Evolutionary conservation across 768 basidiomycete species (phyloP), one percentile per base, ranked within the genome.

Genomic region (Boletus subcaerulescens): DNA sequence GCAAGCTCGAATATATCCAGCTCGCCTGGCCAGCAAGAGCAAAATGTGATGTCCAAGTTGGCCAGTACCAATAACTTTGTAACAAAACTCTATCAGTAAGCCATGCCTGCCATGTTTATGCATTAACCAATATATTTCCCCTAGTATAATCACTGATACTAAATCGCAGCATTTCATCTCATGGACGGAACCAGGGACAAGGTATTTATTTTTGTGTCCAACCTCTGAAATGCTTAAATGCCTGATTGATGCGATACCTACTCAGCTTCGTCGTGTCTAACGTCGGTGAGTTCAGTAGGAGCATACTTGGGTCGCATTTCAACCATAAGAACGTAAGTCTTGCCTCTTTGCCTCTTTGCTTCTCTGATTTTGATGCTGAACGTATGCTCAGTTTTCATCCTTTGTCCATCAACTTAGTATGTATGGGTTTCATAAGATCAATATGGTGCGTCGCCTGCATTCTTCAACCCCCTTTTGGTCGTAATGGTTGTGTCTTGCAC

Each of bases 381-480:
- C 49, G 50, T 50, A 47, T 51, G 55, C 41, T 10, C 65, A 96
- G 86, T 96, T 97, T 70, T 93, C 93, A 11, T 92, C 89, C 65
- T 97, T 97, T 71, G 92, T 95, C 40, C 85, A 93, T 54, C 93
- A 95, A 70, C 80, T 95, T 52, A 95, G 95, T 76, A 95, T 94
- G 91, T 96, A 94, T 63, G 92, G 92, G 38, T 96, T 95, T 72
- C 91, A 93, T 72, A 95, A 95, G 74, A 91, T 91, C 73, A 93
- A 93, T 70, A 80, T 90, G 73, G 87, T 90, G 53, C 57, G 82
- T 76, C 48, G 11, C 22, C 31, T 48, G 7, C 53, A 42, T 39
- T 45, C 52, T 15, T 41, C 40, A 3, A 44, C 22, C 43, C 41
- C 35, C 18, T 5, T 54, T 24, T 46, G 5, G 24, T 24, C 24